These are phyloP conservation scores for Hortaea werneckii DNA, from an alignment of 2,329 filamentous ascomycete genomes.

Conservation along the genomic window DNA sequence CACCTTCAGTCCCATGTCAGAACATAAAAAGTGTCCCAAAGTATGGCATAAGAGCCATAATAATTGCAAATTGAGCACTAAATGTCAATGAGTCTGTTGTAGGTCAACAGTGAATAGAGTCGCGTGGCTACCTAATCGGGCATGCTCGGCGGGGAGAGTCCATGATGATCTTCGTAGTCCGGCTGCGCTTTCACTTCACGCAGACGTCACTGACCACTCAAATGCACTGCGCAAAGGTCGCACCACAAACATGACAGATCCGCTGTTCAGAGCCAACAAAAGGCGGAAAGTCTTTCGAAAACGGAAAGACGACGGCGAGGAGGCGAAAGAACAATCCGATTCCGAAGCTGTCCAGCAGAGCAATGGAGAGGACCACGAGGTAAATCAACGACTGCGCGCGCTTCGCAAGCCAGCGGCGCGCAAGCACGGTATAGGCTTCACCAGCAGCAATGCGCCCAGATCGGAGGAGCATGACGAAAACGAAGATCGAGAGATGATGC, in stretches of 20 bases:
- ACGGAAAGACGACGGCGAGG: conserved; percentile 24
- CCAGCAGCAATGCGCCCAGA: conserved; percentile 5
- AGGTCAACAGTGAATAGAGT: too few relatives aligned
- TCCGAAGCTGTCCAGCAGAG: not conserved
- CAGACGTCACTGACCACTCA: too few relatives aligned
- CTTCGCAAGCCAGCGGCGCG: conserved; percentile 3
- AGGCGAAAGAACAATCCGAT: not conserved
- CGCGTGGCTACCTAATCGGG: too few relatives aligned
- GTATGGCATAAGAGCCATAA: too few relatives aligned
- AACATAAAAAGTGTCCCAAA: too few relatives aligned
- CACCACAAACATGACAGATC: conserved; percentile 4
- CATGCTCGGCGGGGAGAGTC: too few relatives aligned
- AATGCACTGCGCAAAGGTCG: too few relatives aligned
- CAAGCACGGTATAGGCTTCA: conserved; percentile 22
- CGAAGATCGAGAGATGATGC: conserved; percentile 19
- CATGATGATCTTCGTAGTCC: too few relatives aligned
- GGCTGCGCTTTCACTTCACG: too few relatives aligned
- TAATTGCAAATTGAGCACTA: too few relatives aligned
- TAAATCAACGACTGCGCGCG: not conserved
- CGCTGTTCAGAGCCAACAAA: conserved; percentile 40
- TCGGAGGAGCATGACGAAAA: conserved; percentile 4
- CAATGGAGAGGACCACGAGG: not conserved
- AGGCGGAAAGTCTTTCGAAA: conserved; percentile 42
- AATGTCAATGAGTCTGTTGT: too few relatives aligned
- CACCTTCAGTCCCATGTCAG: too few relatives aligned